Base-by-base conservation (phyloP, 441 rosid species). In the Manihot esculenta region DNA sequence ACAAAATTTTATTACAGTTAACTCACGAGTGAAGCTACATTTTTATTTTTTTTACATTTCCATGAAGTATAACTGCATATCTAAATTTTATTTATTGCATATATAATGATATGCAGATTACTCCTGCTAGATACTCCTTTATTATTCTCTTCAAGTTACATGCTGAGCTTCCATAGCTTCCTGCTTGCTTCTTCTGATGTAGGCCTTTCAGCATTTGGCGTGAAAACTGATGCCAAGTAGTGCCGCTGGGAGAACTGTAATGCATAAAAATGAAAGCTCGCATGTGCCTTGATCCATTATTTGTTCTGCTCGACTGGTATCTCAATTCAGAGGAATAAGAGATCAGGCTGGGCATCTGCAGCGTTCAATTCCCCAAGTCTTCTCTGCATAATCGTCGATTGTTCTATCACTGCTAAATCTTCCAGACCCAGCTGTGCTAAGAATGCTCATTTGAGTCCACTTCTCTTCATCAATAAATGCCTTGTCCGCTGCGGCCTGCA, bases 361-460 rank as follows among this genome's bases (percentile, higher is more conserved):
- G 10, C 85, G 82, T 72, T 85, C 71, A 20, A 84, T 72, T 41
- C 82, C 81, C 89, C 87, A 80, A 11, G 78, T 64, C 48, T 77
- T 72, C 21, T 74, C 80, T 24, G 89, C 89, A 55, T 86, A 86
- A 61, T 84, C 87, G 23, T 77, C 77, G 17, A 84, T 82, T 14
- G 89, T 79, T 35, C 83, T 70, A 76, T 85, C 87, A 55, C 82
- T 83, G 79, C 87, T 85, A 62, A 85, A 85, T 74, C 84, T 82
- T 44, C 83, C 84, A 11, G 87, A 74, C 4, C 85, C 82, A 21
- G 89, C 86, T 20, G 83, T 69, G 76, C 87, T 71, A 23, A 84
- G 82, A 73, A 86, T 86, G 64, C 86, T 80, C 85, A 84, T 84
- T 57, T 66, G 62, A 20, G 81, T 76, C 89, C 89, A 86, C 68